Evolutionary conservation across 345 rosid species (phyloP).

Genomic region (Boechera divaricarpa): DNA sequence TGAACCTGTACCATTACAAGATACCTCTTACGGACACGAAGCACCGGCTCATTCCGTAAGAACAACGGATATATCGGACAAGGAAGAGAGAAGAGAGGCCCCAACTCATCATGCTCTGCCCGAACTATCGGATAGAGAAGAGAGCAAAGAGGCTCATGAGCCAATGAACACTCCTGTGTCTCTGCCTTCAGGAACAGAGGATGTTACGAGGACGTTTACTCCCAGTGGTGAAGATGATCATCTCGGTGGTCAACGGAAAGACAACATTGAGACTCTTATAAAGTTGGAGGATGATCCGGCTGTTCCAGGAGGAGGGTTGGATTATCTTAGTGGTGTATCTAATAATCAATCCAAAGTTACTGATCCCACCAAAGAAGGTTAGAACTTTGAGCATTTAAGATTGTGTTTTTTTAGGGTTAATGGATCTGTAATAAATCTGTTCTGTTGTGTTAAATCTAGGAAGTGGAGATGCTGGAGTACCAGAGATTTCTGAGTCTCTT

Average conservation of each 20-base stretch:
- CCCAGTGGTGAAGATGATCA: conserved; percentile 41
- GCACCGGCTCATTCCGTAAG: neutral
- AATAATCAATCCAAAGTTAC: conserved; percentile 56
- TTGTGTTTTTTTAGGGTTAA: neutral
- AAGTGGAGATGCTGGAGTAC: conserved; percentile 45
- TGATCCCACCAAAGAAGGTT: conserved; percentile 56
- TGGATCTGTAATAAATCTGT: neutral
- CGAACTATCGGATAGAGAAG: conserved; percentile 4
- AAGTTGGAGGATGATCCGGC: conserved; percentile 57
- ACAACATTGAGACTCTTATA: conserved; percentile 45
- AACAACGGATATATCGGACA: neutral
- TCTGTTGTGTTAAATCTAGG: conserved; percentile 28
- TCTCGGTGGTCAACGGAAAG: conserved; percentile 43
- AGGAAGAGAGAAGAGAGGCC: conserved; percentile 15
- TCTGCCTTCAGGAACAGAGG: conserved; percentile 21
- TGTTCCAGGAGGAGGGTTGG: conserved; percentile 47
- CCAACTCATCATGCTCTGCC: conserved; percentile 4
- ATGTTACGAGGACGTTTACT: neutral
- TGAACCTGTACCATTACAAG: conserved; percentile 28
- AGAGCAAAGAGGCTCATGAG: conserved; percentile 43
- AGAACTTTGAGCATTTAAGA: neutral
- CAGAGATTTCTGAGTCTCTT: conserved; percentile 45
- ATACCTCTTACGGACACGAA: conserved; percentile 11
- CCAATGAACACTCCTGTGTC: conserved; percentile 35
- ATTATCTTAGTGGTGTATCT: conserved; percentile 41